Conservation (phyloP, 306 rosid species). For the Vicia faba region DNA sequence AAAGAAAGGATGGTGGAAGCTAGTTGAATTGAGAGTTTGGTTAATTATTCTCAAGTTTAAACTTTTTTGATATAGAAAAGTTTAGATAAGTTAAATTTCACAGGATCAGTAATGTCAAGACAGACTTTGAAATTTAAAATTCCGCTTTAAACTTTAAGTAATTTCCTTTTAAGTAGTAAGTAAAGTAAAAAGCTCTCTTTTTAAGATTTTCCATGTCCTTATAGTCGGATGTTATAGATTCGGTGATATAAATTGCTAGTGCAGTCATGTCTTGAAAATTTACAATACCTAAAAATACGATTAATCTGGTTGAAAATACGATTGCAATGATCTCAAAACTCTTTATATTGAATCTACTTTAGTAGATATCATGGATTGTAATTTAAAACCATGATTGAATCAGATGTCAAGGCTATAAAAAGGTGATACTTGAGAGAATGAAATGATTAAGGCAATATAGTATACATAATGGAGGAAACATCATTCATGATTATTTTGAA, state of each 20-base stretch:
- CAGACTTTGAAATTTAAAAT: neutral
- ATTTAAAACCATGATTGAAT: slow-evolving; percentile 24
- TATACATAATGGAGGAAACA: slow-evolving; percentile 21
- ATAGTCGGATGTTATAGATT: neutral
- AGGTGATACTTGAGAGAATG: slow-evolving; percentile 43
- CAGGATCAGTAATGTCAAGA: neutral
- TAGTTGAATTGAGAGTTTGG: slow-evolving; percentile 11
- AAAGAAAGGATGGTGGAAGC: slow-evolving; percentile 33
- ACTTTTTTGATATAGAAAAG: slow-evolving; percentile 12
- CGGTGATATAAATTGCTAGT: neutral
- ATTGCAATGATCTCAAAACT: neutral
- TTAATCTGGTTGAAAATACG: too few relatives aligned
- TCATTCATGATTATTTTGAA: slow-evolving; percentile 39
- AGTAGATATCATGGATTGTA: neutral
- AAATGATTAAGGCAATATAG: slow-evolving; percentile 43
- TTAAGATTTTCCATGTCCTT: neutral
- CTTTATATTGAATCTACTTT: neutral
- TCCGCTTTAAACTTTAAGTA: slow-evolving; percentile 9
- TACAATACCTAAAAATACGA: too few relatives aligned
- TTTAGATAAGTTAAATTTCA: neutral
- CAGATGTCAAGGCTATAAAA: slow-evolving; percentile 33
- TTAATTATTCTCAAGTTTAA: neutral
- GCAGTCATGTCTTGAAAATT: neutral
- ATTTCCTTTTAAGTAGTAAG: slow-evolving; percentile 28
- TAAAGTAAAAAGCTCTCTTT: too few relatives aligned